Base-by-base conservation (phyloP, 2,329 filamentous ascomycete genomes). In the Colletotrichum shisoi region DNA sequence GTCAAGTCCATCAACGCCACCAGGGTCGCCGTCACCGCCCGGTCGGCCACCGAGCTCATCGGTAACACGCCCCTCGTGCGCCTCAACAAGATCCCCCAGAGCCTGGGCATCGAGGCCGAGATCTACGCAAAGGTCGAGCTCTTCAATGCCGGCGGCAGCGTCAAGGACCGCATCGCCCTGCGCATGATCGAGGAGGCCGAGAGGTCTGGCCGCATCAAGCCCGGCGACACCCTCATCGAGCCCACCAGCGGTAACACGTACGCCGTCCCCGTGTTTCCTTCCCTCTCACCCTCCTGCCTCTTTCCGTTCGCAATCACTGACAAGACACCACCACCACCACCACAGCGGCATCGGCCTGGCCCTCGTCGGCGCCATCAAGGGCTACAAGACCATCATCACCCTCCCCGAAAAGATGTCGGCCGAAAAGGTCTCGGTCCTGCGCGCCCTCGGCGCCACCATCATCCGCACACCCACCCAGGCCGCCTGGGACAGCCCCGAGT, bases 401-500 rank as follows among this genome's bases (percentile, higher is more conserved):
- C 87, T 99, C 52, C 95, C 95, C 58, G 95, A 99, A 82, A 99
- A 99, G 85, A 99, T 99, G 95, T 97, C 93, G 1, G 91, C 93
- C 54, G 95, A 99, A 81, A 99, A 99, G 81, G 95, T 99, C 45
- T 91, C 94, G 2, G 95, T 99, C 34, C 85, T 99, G 69, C 91
- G 93, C 73, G 94, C 95, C 37, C 86, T 99, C 59, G 94, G 94
- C 71, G 95, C 95, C 48, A 97, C 96, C 76, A 98, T 99, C 79
- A 97, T 99, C 78, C 90, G 95, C 62, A 99, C 95, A 4, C 95
- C 95, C 27, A 99, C 94, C 40, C 93, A 96, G 79, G 95, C 95
- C 44, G 94, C 95, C 48, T 98, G 88, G 83, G 95, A 99, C 79
- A 90, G 89, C 45, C 95, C 95, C 62, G 95, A 99, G 81, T 96